phyloP scores from a whole-genome alignment of 495 filamentous ascomycete genomes.

The Neurospora sublineolata region DNA sequence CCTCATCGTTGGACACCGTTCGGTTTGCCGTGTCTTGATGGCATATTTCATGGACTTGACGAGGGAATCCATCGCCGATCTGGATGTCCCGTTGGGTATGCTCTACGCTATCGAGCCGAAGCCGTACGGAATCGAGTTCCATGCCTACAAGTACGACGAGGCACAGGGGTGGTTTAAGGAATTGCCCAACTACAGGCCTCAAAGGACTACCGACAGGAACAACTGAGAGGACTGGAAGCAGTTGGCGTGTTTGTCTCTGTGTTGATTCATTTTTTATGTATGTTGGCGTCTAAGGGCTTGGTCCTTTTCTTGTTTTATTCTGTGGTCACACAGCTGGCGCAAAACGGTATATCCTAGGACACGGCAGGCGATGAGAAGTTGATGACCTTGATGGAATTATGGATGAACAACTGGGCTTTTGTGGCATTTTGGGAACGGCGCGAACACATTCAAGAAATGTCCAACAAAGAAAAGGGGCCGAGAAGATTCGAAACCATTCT shows the following conservation, averaged over 20 bases:
- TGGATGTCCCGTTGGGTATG: slow-evolving; percentile 86
- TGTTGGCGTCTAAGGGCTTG: background rate
- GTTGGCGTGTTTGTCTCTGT: background rate
- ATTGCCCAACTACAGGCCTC: slow-evolving; percentile 62
- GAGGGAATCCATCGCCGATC: slow-evolving; percentile 77
- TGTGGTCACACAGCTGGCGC: background rate
- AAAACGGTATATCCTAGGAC: background rate
- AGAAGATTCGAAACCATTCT: background rate
- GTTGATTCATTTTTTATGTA: background rate
- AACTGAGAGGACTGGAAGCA: slow-evolving; percentile 4
- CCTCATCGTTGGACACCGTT: slow-evolving; percentile 79
- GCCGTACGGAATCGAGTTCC: slow-evolving; percentile 94
- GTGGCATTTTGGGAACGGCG: background rate
- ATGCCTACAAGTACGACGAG: slow-evolving; percentile 80
- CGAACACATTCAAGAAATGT: background rate
- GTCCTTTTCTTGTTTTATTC: background rate
- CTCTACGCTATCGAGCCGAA: slow-evolving; percentile 92
- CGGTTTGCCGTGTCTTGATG: slow-evolving; percentile 79
- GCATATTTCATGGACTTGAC: slow-evolving; percentile 91
- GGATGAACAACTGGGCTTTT: background rate
- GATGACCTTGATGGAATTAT: background rate
- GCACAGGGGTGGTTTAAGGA: slow-evolving; percentile 68
- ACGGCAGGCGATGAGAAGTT: background rate
- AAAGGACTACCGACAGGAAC: slow-evolving; percentile 39
- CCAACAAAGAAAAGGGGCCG: background rate